Conservation (phyloP, 1,284 basidiomycete species). For the Wolfiporia cocos region DNA sequence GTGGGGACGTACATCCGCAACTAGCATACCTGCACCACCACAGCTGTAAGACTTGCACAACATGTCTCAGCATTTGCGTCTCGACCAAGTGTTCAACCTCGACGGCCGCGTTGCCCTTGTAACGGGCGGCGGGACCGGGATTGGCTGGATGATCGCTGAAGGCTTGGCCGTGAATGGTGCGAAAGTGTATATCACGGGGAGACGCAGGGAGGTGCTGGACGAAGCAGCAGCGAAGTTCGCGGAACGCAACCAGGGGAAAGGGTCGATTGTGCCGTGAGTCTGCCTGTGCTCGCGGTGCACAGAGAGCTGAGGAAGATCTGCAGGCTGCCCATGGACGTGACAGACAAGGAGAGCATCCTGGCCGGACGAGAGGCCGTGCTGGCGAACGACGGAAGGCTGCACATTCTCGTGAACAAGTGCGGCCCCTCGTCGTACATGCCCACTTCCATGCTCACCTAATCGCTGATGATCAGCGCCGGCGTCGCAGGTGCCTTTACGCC, state of each 20-base stretch:
- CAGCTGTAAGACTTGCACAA: neutral
- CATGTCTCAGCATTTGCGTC: conserved; percentile 16
- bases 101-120: conserved; percentile 63
- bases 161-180: conserved; percentile 75
- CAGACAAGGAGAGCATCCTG: conserved; percentile 60
- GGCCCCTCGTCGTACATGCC: conserved; percentile 37
- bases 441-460: neutral
- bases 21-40: neutral
- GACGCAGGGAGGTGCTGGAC: conserved; percentile 58
- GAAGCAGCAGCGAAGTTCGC: conserved; percentile 44
- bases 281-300: neutral
- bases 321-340: conserved; percentile 67
- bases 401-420: conserved; percentile 79
- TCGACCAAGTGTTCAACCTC: conserved; percentile 48
- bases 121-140: conserved; percentile 78
- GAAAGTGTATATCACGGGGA: conserved; percentile 75
- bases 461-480: conserved; percentile 47
- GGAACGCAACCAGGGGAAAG: conserved; percentile 33
- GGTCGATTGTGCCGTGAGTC: conserved; percentile 52
- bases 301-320: neutral
- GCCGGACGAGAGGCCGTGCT: conserved; percentile 47
- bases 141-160: conserved; percentile 69
- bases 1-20: too few relatives aligned
- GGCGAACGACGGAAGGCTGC: conserved; percentile 60
- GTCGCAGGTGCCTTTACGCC: conserved; percentile 55